Percentiles rank a stretch among this genome's conserved stretches.
Conservation (phyloP, 768 basidiomycete genomes). For the Termitomyces sp. region DNA sequence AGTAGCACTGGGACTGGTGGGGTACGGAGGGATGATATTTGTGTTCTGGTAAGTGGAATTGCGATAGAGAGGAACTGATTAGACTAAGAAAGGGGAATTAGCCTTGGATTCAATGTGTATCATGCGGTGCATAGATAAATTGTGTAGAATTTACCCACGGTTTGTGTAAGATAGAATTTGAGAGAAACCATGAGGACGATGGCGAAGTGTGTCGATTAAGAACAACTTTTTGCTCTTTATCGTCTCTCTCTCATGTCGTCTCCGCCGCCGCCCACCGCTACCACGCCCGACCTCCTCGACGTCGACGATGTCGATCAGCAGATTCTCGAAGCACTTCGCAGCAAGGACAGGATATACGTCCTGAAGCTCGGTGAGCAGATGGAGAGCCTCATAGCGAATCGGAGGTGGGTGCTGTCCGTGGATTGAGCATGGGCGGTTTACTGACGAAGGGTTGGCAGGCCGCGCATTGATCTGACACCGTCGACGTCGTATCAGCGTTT, state of each 20-base stretch:
- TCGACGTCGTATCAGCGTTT: slow-evolving; percentile 79
- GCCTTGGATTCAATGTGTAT: slow-evolving; percentile 78
- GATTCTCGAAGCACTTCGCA: slow-evolving; percentile 80
- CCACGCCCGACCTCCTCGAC: slow-evolving; percentile 17
- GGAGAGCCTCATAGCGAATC: slow-evolving; percentile 74
- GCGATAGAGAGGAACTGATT: background rate
- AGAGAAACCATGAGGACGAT: background rate
- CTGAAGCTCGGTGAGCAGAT: slow-evolving; percentile 85
- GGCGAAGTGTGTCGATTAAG: too few species aligned
- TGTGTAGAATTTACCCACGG: slow-evolving; percentile 31
- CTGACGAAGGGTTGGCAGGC: slow-evolving; percentile 25
- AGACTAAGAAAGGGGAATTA: slow-evolving; percentile 24
- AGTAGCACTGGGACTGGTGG: slow-evolving; percentile 56
- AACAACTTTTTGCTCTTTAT: too few species aligned
- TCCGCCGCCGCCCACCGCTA: background rate
- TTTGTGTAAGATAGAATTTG: slow-evolving; percentile 9
- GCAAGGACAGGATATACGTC: slow-evolving; percentile 85
- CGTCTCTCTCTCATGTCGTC: background rate
- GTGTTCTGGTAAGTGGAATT: slow-evolving; percentile 73
- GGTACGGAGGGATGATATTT: slow-evolving; percentile 77
- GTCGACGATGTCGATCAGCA: slow-evolving; percentile 61
- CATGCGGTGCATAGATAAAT: slow-evolving; percentile 35
- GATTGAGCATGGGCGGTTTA: too few species aligned
- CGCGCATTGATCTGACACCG: slow-evolving; percentile 61
- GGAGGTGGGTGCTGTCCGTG: slow-evolving; percentile 42